Evolutionary conservation across 1,139 yeast species (phyloP).

Genomic region (Pneumocystis canis): DNA sequence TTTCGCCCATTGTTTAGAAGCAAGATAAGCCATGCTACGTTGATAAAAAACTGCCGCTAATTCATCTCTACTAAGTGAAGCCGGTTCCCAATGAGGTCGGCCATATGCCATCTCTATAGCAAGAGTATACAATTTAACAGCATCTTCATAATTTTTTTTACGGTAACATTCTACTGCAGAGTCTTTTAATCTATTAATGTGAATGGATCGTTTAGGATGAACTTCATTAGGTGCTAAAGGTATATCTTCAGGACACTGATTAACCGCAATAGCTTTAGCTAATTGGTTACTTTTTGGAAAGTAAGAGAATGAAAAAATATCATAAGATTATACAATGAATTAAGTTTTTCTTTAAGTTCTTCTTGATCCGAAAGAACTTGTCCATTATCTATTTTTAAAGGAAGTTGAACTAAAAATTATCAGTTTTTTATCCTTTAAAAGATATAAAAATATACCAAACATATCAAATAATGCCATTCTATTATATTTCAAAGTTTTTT

Average conservation of each 20-base stretch:
- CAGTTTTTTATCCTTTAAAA: background rate
- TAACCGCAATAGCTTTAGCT: background rate
- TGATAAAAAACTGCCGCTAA: conserved; percentile 56
- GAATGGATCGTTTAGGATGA: conserved; percentile 30
- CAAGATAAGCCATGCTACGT: conserved; percentile 69
- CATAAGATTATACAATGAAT: background rate
- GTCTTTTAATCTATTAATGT: conserved; percentile 61
- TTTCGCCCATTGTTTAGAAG: conserved; percentile 46
- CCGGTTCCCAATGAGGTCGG: conserved; percentile 76
- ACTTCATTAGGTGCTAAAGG: conserved; percentile 51
- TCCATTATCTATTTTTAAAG: background rate
- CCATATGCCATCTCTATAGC: conserved; percentile 73
- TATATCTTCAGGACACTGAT: conserved; percentile 5
- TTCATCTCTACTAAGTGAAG: conserved; percentile 68
- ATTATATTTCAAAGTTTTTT: background rate
- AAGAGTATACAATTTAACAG: conserved; percentile 54
- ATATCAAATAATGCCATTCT: background rate
- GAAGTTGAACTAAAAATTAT: background rate
- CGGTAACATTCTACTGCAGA: conserved; percentile 54
- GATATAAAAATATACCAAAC: background rate
- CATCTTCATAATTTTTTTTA: conserved; percentile 49
- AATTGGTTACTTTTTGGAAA: background rate
- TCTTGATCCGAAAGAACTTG: background rate
- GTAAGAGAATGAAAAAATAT: background rate
- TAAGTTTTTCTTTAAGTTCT: background rate